Conservation (phyloP, 2,329 filamentous ascomycete genomes). For the Venturiaceae sp. region DNA sequence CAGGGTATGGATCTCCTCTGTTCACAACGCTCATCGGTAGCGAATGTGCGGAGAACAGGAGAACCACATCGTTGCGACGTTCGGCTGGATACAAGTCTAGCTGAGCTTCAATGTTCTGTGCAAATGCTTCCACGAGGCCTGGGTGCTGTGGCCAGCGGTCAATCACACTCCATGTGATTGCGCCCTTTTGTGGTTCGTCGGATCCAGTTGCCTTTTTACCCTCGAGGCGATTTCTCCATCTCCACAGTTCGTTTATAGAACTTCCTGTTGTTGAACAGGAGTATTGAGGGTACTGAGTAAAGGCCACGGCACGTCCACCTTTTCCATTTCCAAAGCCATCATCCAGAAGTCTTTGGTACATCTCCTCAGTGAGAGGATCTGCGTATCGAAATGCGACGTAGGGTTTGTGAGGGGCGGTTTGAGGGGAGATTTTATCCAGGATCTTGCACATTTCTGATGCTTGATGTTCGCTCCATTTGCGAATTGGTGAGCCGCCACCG, state of each 20-base stretch:
- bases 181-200: conserved; percentile 49
- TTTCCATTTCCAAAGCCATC: conserved; percentile 87
- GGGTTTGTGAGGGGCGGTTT: conserved; percentile 92
- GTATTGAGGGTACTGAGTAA: conserved; percentile 98
- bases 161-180: conserved; percentile 94
- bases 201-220: conserved; percentile 53
- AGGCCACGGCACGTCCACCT: conserved; percentile 89
- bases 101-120: conserved; percentile 81
- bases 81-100: conserved; percentile 77
- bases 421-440: conserved; percentile 79
- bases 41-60: conserved; percentile 92
- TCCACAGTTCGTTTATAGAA: conserved; percentile 95
- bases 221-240: conserved; percentile 83
- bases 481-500: conserved; percentile 93
- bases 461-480: conserved; percentile 96
- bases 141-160: conserved; percentile 93
- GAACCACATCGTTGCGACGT: conserved; percentile 65
- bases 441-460: conserved; percentile 95
- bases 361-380: conserved; percentile 84
- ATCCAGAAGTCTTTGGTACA: conserved; percentile 71
- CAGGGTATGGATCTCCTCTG: conserved; percentile 88
- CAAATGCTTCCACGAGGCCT: conserved; percentile 85
- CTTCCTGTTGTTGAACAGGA: conserved; percentile 96
- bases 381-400: conserved; percentile 98
- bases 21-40: conserved; percentile 97